Evolutionary conservation across 1,284 basidiomycete genomes (phyloP).

Genomic region (Inonotus obliquus): DNA sequence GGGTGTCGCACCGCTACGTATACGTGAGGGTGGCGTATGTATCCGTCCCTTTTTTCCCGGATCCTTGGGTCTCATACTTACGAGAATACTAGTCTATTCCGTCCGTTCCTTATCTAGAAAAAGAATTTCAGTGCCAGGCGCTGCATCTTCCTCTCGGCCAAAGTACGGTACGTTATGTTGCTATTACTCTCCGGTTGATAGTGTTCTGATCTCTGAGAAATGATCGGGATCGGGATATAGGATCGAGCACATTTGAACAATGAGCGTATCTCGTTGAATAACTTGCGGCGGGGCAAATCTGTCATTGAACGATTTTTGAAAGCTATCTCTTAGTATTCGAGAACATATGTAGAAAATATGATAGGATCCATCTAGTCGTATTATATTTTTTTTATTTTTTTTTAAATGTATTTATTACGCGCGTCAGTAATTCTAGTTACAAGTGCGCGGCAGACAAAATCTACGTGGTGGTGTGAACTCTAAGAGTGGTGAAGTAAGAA

Average conservation of each 20-base stretch:
- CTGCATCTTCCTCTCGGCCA: constrained; percentile 89
- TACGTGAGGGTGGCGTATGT: constrained; percentile 86
- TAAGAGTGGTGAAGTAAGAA: no score
- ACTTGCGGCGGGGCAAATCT: constrained; percentile 69
- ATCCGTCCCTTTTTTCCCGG: constrained; percentile 11
- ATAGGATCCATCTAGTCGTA: background rate
- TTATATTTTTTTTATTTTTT: background rate
- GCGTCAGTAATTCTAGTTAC: no score
- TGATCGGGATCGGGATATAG: constrained; percentile 34
- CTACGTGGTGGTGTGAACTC: no score
- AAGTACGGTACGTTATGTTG: constrained; percentile 53
- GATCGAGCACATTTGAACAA: constrained; percentile 87
- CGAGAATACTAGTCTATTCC: constrained; percentile 66
- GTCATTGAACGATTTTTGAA: constrained; percentile 71
- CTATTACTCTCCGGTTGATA: no score
- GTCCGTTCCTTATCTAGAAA: constrained; percentile 89
- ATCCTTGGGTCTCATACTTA: constrained; percentile 15
- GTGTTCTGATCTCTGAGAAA: background rate
- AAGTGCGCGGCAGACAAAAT: no score
- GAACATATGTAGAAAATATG: no score
- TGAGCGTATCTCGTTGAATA: constrained; percentile 75
- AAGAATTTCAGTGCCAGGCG: constrained; percentile 79
- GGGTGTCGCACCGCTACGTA: constrained; percentile 79
- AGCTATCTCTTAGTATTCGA: constrained; percentile 31
- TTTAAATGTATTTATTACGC: no score